These are phyloP conservation scores for Botrytis aclada DNA, from an alignment of 2,329 filamentous ascomycete species.

Conservation along the genomic window DNA sequence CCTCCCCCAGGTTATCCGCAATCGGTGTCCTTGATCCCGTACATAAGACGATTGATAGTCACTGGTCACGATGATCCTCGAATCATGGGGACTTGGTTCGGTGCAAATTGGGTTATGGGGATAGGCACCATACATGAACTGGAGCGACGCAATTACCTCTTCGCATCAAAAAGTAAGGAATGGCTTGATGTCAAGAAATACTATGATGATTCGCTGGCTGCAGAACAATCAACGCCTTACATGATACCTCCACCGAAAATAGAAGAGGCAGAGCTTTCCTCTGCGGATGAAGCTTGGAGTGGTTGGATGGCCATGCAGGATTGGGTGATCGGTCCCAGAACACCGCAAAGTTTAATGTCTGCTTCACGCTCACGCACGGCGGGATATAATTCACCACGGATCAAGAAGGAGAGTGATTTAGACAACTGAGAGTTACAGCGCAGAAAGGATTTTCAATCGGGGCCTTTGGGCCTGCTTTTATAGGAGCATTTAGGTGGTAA, in stretches of 20 bases:
- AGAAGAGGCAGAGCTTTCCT: slow-evolving; percentile 74
- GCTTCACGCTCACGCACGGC: not conserved
- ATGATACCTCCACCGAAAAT: slow-evolving; percentile 76
- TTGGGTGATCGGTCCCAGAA: slow-evolving; percentile 84
- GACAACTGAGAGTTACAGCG: not conserved
- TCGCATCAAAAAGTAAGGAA: slow-evolving; percentile 86
- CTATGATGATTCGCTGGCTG: slow-evolving; percentile 73
- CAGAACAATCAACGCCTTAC: slow-evolving; percentile 71
- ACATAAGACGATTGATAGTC: slow-evolving; percentile 83
- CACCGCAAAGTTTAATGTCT: not conserved
- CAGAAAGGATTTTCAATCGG: not conserved
- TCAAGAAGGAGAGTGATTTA: slow-evolving; percentile 8
- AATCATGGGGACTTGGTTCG: slow-evolving; percentile 93
- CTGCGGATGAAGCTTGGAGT: slow-evolving; percentile 83
- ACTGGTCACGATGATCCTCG: slow-evolving; percentile 86
- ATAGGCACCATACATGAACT: slow-evolving; percentile 81
- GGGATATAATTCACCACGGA: slow-evolving; percentile 1
- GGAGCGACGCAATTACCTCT: slow-evolving; percentile 90
- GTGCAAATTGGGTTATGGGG: slow-evolving; percentile 83
- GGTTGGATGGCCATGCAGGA: slow-evolving; percentile 97
- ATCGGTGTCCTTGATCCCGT: slow-evolving; percentile 73
- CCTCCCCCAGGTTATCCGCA: slow-evolving; percentile 28
- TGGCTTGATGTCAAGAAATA: slow-evolving; percentile 87
- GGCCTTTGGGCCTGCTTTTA: not conserved
- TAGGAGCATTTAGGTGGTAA: not conserved